A percentile compares a stretch with the other conserved stretches of the same genome.
Conservation (phyloP, 129 eudicot species). For the Solidago caesia region DNA sequence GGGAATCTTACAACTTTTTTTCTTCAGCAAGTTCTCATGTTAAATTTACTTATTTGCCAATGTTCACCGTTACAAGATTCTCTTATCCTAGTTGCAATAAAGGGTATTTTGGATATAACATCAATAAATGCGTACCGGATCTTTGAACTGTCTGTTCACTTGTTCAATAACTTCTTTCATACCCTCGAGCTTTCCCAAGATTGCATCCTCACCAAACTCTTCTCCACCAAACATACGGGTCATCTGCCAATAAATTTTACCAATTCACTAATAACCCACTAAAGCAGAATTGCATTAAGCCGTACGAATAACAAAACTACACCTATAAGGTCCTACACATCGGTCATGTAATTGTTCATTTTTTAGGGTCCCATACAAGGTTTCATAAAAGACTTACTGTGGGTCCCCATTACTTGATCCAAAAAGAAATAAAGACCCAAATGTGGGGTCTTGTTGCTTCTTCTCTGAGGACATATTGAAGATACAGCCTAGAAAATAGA, state of each 20-base stretch:
- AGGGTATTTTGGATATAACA: constrained; percentile 23
- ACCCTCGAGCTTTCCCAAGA: constrained; percentile 89
- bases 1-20: neutral
- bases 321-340: neutral
- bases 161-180: constrained; percentile 94
- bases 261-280: constrained; percentile 3
- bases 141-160: constrained; percentile 93
- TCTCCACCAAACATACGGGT: constrained; percentile 86
- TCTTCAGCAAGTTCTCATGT: neutral
- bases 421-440: neutral
- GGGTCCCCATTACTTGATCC: neutral
- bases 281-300: neutral
- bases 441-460: too few relatives aligned
- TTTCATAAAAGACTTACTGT: neutral
- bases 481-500: too few relatives aligned
- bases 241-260: constrained; percentile 59
- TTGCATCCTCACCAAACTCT: constrained; percentile 92
- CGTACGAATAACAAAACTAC: neutral
- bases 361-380: neutral
- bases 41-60: neutral
- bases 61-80: neutral
- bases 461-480: too few relatives aligned
- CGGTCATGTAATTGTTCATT: neutral
- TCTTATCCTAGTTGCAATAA: neutral
- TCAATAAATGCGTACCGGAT: constrained; percentile 64